phyloP scores from a whole-genome alignment of 306 rosid species.

The Aeschynomene evenia region DNA sequence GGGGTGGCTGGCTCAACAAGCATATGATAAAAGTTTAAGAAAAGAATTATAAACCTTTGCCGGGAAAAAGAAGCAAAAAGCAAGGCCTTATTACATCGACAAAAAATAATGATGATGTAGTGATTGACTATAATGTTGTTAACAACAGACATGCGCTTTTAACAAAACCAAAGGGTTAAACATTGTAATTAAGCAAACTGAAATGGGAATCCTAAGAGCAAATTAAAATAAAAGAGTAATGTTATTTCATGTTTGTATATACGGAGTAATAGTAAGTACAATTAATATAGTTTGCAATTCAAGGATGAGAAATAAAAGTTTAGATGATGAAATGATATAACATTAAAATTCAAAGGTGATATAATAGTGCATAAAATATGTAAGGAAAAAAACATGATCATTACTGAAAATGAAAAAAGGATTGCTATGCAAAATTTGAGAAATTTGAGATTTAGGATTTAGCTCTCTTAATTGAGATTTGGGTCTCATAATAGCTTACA shows the following conservation, averaged over 20 bases:
- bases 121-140: not conserved
- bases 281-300: too few relatives aligned
- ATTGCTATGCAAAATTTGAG: not conserved
- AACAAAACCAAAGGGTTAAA: not conserved
- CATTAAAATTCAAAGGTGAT: too few relatives aligned
- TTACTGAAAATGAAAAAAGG: not conserved
- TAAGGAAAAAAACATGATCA: too few relatives aligned
- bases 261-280: too few relatives aligned
- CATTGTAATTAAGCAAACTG: not conserved
- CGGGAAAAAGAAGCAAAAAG: slow-evolving; percentile 10
- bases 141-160: not conserved
- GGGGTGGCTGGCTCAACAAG: slow-evolving; percentile 27
- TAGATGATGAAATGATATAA: too few relatives aligned
- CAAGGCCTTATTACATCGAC: not conserved
- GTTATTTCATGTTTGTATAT: too few relatives aligned
- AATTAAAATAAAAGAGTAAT: not conserved
- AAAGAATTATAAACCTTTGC: slow-evolving; percentile 12
- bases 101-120: not conserved
- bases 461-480: not conserved
- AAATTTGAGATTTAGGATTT: too few relatives aligned
- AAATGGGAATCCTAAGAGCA: not conserved
- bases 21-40: slow-evolving; percentile 17
- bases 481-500: not conserved
- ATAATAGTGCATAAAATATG: too few relatives aligned
- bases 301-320: too few relatives aligned